Base-by-base conservation (phyloP, 139 green algal genomes). In the Mesostigma viride region DNA sequence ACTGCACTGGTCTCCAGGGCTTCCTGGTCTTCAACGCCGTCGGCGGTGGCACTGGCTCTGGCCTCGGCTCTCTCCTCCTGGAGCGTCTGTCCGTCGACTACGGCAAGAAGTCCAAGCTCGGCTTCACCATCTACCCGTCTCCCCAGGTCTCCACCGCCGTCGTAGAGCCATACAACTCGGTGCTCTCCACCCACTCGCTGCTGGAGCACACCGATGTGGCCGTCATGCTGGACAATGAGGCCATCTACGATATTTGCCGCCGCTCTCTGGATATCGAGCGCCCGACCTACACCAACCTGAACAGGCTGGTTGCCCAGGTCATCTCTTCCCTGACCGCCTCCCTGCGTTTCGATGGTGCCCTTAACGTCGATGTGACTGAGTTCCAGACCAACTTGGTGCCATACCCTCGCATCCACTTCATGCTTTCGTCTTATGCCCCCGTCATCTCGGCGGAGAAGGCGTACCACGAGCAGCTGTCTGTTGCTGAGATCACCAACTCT, bases 101-200 rank as follows among this genome's bases (percentile, higher is more conserved):
- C 72, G 92, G 92, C 84, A 98, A 97, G 87, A 98, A 98, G 85
- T 95, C 87, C 80, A 98, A 98, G 89, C 86, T 98, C 45, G 89
- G 67, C 56, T 85, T 85, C 69, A 84, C 79, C 0, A 62, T 85
- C 27, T 85, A 85, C 67, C 79, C 79, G 3, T 85, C 79, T 31
- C 79, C 79, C 20, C 75, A 81, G 53, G 76, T 85, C 24, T 82
- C 79, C 34, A 85, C 79, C 44, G 65, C 79, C 31, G 79, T 85
- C n/a, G 79, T 85, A 32, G 79, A 85, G 64, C 79, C 79, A 0
- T 85, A 85, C 77, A 85, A 85, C 75, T 77, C 69, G 27, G 77
- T 85, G 33, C 69, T 85, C 33, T 81, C 77, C 44, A 85, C 79
- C 26, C 79, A 85, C 70, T 80, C 79, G 17, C 68, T 85, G 14